Base-by-base conservation (phyloP, 2,329 filamentous ascomycete species). In the Alternaria metachromatica region DNA sequence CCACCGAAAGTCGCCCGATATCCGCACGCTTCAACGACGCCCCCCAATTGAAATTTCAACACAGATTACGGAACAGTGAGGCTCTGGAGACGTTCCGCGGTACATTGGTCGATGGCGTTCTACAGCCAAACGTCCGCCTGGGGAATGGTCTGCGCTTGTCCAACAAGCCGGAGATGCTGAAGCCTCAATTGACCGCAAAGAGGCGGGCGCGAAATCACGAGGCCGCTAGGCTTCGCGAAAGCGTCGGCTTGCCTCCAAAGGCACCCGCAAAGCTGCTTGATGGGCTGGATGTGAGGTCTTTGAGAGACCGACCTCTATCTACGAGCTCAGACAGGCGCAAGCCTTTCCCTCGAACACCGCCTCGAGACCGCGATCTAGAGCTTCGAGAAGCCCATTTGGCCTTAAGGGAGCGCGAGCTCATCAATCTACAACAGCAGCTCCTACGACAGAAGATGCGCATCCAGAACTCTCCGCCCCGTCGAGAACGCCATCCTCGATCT, bases 61-160 rank as follows among this genome's bases (percentile, higher is more conserved):
- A 58, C 20, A 60, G 58, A 25, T 2, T 46, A 1, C 25, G 12
- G 23, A 55, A 62, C 9, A 37, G 26, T 8, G 55, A 60, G 33
- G 67, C 67, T 11, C 43, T 69, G 41, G 12, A 43, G 12, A 65
- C 58, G 2, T 73, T 72, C 33, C 67, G 71, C 10, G 71, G 73
- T 9, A 70, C 67, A n/a, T 43, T 73, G 20, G 26, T 71, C 9
- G 65, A 69, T 55, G 66, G 68, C 15, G 30, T 62, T 12, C 49
- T 75, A 41, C 71, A 73, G 30, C 68, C 68, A 6, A 72, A 72
- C n/a, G 66, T 70, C 10, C 65, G 66, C 23, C 54, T 69, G n/a
- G 59, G 61, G 9, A 71, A 71, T 45, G 65, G 66, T 9, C 54
- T 73, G 11, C 48, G 26, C 5, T 41, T 68, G 21, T 60, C 56